Evolutionary conservation across 352 stramenopile genomes (phyloP), one percentile per base, ranked within the genome.

Genomic region (Pythium myriotylum): DNA sequence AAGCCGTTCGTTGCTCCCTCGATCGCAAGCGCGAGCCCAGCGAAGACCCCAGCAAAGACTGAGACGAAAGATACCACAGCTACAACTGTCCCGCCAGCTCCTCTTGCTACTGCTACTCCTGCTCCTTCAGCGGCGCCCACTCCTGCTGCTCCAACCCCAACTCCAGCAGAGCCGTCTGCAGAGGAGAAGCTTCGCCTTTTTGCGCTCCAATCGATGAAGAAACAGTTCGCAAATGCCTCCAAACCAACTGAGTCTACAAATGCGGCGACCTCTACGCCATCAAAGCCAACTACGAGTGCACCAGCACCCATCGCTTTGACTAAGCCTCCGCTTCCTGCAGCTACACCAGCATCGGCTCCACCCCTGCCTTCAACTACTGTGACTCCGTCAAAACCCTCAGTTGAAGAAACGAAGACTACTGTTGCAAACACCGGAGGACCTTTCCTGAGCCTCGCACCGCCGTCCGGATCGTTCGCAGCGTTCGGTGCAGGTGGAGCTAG

Each of bases 171-270:
- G 37, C 54, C 84, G 46, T 76, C 79, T 2, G 71, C 74, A 2
- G 82, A 91, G 52, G 79, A 89, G 46, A 83, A 86, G 53, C 51
- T 91, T 51, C 79, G 82, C 7, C 51, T 81, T 40, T 87, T 86
- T 59, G 79, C 78, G 12, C 62, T 89, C 22, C 79, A 84, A 53
- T 89, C 82, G 0, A 81, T 91, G 60, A 88, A 86, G 64, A 88
- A 88, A 56, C 76, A 86, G 53, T 68, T 84, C 14, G 23, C 46
- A 3, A 68, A 35, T 29, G 37, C 32, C 10, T 37, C 37, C 3
- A 58, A 58, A 22, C 33, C 51, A 13, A n/a, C 14, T 29, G 48
- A 27, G 14, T 4, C 48, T 6, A n/a, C n/a, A n/a, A n/a, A n/a
- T n/a, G 48, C 16, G 6, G 19, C 23, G 20, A 51, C 45, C 10